Evolutionary conservation across 2,329 filamentous ascomycete species (phyloP), one percentile per base, ranked within the genome.

Genomic region (Tolypocladium sp.): DNA sequence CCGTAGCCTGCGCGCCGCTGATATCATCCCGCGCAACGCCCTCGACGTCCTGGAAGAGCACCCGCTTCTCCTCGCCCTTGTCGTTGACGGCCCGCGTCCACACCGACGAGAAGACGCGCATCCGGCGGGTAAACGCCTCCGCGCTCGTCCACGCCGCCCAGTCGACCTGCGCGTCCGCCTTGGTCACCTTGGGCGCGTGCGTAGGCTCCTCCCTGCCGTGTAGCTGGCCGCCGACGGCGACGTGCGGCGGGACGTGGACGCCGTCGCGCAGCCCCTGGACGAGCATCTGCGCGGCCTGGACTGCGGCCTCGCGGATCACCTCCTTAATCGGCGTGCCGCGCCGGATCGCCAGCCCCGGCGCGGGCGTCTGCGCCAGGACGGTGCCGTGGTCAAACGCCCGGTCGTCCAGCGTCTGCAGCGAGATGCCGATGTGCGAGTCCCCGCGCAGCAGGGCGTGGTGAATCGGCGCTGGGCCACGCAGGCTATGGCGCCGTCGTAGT

Each of bases 391-490:
- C 94, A 70, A 97, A 97, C 54, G 80, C 74, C 20, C 77, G 74
- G 2, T 85, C 81, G 71, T 97, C 85, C 42, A 99, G 81, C 0
- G 93, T 97, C 72, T 99, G 94, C 33, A 99, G 78, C 0, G 90
- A 89, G 27, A 97, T 82, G 30, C 94, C 94, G 0, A 89, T 91
- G 60, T 77, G 74, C 1, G 68, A 67, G 58, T 84, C 77, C 15
- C 80, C 76, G 35, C 81, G 75, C 17, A 97, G 78, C 41, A 97
- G 79, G n/a, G 90, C 85, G 72, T 92, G 89, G 63, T 96, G 89
- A 17, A 99, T 79, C 0, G 94, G 94, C 2, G 94, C 91, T 13
- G 94, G 84, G 2, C 94, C 94, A 60, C 89, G 87, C 60, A 96
- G 85, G 70, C 88, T 91, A 59, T 41, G 12, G 9, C n/a, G n/a